Evolutionary conservation across 2,329 filamentous ascomycete genomes (phyloP).

Genomic region (Fusarium brachygibbosum): DNA sequence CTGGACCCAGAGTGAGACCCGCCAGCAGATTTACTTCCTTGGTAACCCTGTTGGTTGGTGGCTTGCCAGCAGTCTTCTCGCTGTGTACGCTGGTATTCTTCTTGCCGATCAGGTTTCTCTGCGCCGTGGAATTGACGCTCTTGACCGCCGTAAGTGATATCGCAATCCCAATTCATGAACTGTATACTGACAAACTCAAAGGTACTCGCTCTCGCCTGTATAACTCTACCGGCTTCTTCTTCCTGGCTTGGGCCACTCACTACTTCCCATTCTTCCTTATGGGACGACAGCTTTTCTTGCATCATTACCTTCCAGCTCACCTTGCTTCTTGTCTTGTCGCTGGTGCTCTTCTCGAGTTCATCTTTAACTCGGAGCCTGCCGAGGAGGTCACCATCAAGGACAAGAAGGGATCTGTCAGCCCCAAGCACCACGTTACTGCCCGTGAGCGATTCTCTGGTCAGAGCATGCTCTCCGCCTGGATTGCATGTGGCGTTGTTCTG

Average conservation of each 20-base stretch:
- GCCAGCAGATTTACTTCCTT: constrained; percentile 98
- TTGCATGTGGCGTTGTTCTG: constrained; percentile 79
- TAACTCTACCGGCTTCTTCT: constrained; percentile 99
- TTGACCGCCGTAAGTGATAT: constrained; percentile 85
- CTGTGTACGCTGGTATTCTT: constrained; percentile 92
- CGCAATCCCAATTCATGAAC: neutral
- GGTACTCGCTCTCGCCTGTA: constrained; percentile 94
- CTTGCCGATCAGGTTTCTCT: constrained; percentile 94
- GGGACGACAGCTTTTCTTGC: constrained; percentile 97
- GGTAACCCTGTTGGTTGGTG: constrained; percentile 98
- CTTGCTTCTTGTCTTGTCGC: constrained; percentile 91
- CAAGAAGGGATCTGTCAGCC: constrained; percentile 61
- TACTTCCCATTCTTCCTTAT: constrained; percentile 98
- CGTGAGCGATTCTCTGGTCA: constrained; percentile 84
- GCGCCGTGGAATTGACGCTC: constrained; percentile 90
- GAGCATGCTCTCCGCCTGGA: constrained; percentile 83
- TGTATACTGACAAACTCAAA: constrained; percentile 56
- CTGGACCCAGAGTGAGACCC: constrained; percentile 97
- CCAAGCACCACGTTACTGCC: constrained; percentile 78
- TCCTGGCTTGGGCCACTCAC: constrained; percentile 96
- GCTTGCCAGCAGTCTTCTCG: constrained; percentile 91
- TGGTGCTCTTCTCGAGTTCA: constrained; percentile 92
- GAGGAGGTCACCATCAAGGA: constrained; percentile 66
- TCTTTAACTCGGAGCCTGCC: constrained; percentile 89
- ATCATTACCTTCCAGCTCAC: constrained; percentile 97